Conservation (phyloP, 768 basidiomycete species). For the Lentinula aciculospora region DNA sequence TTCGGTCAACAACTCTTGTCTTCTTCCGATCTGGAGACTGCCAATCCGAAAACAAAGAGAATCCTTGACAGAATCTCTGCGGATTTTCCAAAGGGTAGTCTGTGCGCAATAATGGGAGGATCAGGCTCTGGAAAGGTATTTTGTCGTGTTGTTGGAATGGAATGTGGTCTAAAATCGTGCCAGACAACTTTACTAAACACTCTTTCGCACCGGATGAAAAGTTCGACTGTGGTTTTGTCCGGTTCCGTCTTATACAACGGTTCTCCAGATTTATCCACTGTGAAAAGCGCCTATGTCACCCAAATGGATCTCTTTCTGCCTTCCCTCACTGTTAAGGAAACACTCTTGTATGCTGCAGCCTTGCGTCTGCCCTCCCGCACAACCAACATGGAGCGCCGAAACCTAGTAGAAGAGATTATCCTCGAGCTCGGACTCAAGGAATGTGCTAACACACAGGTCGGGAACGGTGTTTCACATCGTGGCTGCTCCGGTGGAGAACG, state of each 20-base stretch:
- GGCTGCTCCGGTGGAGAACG: slow-evolving; percentile 48
- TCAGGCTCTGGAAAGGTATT: slow-evolving; percentile 10
- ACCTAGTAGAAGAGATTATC: slow-evolving; percentile 35
- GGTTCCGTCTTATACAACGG: slow-evolving; percentile 29
- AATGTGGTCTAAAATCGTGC: background rate
- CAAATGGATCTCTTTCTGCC: slow-evolving; percentile 54
- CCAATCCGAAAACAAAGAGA: background rate
- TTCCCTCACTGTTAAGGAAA: slow-evolving; percentile 46
- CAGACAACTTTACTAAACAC: slow-evolving; percentile 7
- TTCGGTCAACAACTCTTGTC: background rate
- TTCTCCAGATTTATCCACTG: slow-evolving; percentile 12
- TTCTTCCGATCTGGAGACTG: background rate
- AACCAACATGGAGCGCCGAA: slow-evolving; percentile 21
- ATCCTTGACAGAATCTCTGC: slow-evolving; percentile 7
- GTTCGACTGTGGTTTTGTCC: slow-evolving; percentile 18
- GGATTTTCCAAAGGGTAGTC: slow-evolving; percentile 6
- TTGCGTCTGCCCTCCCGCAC: slow-evolving; percentile 43
- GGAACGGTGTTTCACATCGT: slow-evolving; percentile 32
- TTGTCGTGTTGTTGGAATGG: background rate
- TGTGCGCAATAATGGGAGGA: slow-evolving; percentile 9
- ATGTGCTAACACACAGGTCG: slow-evolving; percentile 31
- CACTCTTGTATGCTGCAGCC: slow-evolving; percentile 39
- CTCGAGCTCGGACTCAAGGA: slow-evolving; percentile 34
- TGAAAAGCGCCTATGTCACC: slow-evolving; percentile 40
- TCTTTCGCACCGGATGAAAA: slow-evolving; percentile 14